Conservation (phyloP, 2,329 filamentous ascomycete species). For the Diaporthe caulivora region DNA sequence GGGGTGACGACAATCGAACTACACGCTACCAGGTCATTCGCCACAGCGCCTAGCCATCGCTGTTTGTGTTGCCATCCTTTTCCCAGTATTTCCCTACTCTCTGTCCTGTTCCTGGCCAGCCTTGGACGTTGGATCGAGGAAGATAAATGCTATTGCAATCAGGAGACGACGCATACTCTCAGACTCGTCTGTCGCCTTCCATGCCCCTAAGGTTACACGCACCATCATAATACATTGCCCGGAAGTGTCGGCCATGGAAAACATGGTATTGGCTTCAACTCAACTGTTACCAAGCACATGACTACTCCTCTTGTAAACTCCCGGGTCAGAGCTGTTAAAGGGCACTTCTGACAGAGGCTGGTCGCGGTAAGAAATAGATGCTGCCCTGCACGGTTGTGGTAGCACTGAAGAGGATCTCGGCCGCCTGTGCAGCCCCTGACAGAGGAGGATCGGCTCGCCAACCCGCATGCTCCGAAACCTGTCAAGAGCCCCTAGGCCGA, state of each 20-base stretch:
- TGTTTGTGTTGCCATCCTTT: not conserved
- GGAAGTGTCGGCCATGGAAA: not conserved
- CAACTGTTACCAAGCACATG: not conserved
- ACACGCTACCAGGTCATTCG: not conserved
- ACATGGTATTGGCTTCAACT: not conserved
- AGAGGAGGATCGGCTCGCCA: conserved; percentile 33
- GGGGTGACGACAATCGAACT: not conserved
- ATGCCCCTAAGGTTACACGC: not conserved
- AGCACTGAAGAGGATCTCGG: conserved; percentile 31
- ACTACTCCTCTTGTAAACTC: too few relatives aligned
- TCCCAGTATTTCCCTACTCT: not conserved
- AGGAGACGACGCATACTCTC: not conserved
- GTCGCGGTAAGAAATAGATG: not conserved
- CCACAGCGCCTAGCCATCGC: not conserved
- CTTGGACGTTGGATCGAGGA: not conserved
- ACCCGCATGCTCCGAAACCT: conserved; percentile 33
- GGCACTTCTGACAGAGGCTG: not conserved
- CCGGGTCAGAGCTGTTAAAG: not conserved
- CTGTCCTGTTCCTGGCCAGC: not conserved
- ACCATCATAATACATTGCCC: not conserved
- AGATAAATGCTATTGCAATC: not conserved
- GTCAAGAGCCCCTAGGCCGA: conserved; percentile 27
- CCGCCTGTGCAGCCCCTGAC: conserved; percentile 31
- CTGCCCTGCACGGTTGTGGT: conserved; percentile 24
- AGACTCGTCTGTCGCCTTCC: not conserved